Percentiles rank a stretch among this genome's conserved stretches.
Conservation (phyloP, 208 protist genomes). For the Acanthamoeba sp. region DNA sequence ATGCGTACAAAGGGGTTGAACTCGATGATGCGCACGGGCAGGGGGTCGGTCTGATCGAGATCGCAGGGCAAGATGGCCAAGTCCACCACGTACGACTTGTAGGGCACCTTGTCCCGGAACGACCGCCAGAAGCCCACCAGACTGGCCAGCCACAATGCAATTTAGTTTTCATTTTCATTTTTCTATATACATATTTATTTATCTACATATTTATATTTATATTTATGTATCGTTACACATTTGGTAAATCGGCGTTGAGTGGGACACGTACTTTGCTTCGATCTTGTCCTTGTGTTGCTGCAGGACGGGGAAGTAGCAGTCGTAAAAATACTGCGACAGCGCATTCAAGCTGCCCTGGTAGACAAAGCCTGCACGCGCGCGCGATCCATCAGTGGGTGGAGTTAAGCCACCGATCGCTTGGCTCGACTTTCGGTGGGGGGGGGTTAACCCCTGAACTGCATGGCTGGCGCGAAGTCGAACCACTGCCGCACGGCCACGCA, state of each 20-base stretch:
- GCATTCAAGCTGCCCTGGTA: background rate
- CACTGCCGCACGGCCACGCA: background rate
- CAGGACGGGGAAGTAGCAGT: conserved; percentile 2
- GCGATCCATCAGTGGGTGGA: too few species aligned
- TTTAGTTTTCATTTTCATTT: too few species aligned
- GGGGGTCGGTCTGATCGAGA: background rate
- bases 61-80: background rate
- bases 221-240: too few species aligned
- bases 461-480: background rate
- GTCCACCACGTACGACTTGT: background rate
- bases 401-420: too few species aligned
- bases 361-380: conserved; percentile 8
- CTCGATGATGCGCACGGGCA: background rate
- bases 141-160: too few species aligned
- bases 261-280: background rate
- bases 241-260: too few species aligned
- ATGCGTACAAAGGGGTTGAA: background rate
- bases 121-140: background rate
- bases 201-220: too few species aligned
- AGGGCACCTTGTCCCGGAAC: background rate
- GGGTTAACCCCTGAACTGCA: background rate
- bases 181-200: too few species aligned
- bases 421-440: too few species aligned
- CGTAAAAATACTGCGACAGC: conserved; percentile 6
- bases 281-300: background rate